Evolutionary conservation across 1,284 basidiomycete species (phyloP).

Genomic region (Mycosarcoma mackinlayi): DNA sequence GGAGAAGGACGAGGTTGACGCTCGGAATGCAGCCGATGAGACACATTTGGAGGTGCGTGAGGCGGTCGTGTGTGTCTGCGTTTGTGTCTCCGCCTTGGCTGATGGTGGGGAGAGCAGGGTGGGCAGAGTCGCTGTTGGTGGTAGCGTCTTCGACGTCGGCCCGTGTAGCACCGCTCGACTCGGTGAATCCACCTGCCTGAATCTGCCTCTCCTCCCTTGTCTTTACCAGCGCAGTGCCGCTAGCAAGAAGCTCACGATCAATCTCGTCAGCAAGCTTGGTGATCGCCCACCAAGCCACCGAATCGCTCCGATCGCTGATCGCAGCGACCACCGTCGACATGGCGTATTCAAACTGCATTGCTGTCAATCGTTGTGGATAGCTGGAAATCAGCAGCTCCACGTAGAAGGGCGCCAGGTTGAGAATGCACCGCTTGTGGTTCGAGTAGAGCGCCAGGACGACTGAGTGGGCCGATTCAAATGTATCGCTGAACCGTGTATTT

Average conservation of each 20-base stretch:
- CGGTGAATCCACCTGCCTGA: slow-evolving; percentile 22
- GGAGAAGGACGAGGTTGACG: slow-evolving; percentile 64
- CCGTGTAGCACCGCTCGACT: slow-evolving; percentile 18
- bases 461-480: slow-evolving; percentile 66
- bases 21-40: slow-evolving; percentile 55
- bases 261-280: slow-evolving; percentile 49
- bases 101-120: slow-evolving; percentile 2
- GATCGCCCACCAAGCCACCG: slow-evolving; percentile 62
- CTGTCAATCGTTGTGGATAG: slow-evolving; percentile 42
- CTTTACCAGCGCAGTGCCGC: too few relatives aligned
- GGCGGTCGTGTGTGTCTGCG: slow-evolving; percentile 22
- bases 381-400: slow-evolving; percentile 52
- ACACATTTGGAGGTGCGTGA: slow-evolving; percentile 39
- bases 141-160: slow-evolving; percentile 15
- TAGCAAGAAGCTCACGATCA: slow-evolving; percentile 22
- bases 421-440: slow-evolving; percentile 43
- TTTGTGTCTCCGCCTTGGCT: background rate
- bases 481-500: slow-evolving; percentile 54
- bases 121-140: slow-evolving; percentile 15
- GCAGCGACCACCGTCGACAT: slow-evolving; percentile 58
- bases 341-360: slow-evolving; percentile 57
- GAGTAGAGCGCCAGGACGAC: slow-evolving; percentile 60
- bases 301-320: slow-evolving; percentile 58
- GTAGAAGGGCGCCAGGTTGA: slow-evolving; percentile 62
- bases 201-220: background rate